Base-by-base conservation (phyloP, 176 grass and related monocot species). In the Aegilops tauschii region DNA sequence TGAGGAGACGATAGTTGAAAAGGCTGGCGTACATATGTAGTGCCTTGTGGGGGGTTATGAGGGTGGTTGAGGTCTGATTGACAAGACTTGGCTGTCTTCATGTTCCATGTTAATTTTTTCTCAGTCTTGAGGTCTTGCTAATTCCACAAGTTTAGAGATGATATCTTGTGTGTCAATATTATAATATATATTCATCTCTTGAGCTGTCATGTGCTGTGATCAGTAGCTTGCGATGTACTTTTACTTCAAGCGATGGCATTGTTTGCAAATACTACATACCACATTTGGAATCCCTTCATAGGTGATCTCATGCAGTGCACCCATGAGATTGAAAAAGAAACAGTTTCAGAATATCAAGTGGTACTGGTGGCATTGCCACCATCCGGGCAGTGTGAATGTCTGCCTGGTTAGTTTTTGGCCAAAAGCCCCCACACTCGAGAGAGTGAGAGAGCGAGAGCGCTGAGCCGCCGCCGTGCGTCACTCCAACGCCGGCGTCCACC, bases 1-100 rank as follows among this genome's bases (percentile, higher is more conserved):
- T 84, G 27, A 69, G 35, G 85, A 91, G 49, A 69, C 84, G 89
- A 84, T 31, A 77, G 37, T 85, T 88, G 61, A 66, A 86, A 83
- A 65, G 65, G 18, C 3, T 54, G 31, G 44, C 66, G 76, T 61
- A 21, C 56, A 32, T 42, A 58, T 58, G 17, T 58, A 17, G 68
- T 80, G 65, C 49, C 59, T 67, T 36, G 23, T 44, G 40, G 31
- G 17, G 5, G 42, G 35, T 67, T 76, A 5, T 44, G 39, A 23
- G 31, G 65, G 85, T 25, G 47, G 67, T 74, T 61, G 61, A 80
- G n/a, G 68, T 28, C 54, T 87, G 27, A 61, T 50, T 75, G 47
- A 62, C 80, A 87, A 30, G 30, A 67, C 44, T 85, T 40, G 3
- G 20, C 9, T 82, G 80, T 79, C 49, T 84, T 73, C 75, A 84